Evolutionary conservation across 805 yeast genomes (phyloP).

Genomic region (Teunomyces kruisii): DNA sequence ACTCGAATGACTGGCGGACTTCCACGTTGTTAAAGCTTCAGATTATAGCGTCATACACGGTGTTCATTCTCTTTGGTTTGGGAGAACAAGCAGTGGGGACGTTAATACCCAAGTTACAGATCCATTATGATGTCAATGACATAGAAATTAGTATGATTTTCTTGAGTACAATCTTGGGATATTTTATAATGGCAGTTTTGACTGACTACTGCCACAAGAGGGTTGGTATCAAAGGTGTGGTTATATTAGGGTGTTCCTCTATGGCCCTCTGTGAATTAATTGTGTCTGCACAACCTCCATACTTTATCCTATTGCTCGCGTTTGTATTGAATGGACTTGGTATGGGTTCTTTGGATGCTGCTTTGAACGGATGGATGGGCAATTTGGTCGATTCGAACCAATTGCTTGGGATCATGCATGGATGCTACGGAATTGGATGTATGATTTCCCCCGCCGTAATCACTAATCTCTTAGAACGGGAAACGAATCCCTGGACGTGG

Average conservation of each 20-base stretch:
- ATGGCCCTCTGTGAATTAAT: constrained; percentile 40
- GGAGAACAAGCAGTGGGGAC: constrained; percentile 65
- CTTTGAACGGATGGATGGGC: constrained; percentile 55
- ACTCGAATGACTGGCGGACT: constrained; percentile 38
- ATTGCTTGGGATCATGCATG: constrained; percentile 51
- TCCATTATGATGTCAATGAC: constrained; percentile 49
- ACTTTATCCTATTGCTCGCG: constrained; percentile 35
- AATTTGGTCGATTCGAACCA: constrained; percentile 47
- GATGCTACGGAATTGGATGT: constrained; percentile 55
- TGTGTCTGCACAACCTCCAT: constrained; percentile 43
- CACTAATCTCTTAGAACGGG: constrained; percentile 38
- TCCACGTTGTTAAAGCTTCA: constrained; percentile 44
- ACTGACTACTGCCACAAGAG: constrained; percentile 42
- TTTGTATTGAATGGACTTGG: constrained; percentile 53
- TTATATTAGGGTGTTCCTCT: constrained; percentile 30
- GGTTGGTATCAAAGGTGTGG: constrained; percentile 51
- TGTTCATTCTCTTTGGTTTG: constrained; percentile 52
- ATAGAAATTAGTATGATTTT: constrained; percentile 50
- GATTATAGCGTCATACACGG: constrained; percentile 35
- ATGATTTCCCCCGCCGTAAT: constrained; percentile 50
- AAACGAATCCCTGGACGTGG: constrained; percentile 46
- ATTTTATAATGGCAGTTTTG: constrained; percentile 50
- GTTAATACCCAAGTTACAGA: constrained; percentile 51
- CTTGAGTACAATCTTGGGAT: constrained; percentile 54
- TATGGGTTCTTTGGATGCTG: constrained; percentile 55